Conservation (phyloP, 768 basidiomycete genomes). For the Phaeotremella skinneri region DNA sequence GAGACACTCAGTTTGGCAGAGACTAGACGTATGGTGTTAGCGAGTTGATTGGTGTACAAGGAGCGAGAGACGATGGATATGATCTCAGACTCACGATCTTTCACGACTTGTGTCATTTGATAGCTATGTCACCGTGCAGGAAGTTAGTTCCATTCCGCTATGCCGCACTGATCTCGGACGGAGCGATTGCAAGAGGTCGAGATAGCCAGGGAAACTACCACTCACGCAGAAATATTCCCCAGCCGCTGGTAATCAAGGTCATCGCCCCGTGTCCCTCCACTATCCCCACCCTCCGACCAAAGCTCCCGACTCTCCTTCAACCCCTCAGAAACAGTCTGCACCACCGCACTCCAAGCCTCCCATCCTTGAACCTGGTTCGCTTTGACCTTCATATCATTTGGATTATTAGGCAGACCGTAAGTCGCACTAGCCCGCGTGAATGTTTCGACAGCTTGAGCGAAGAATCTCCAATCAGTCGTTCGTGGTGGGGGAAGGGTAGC, state of each 20-base stretch:
- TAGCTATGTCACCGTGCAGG: not conserved
- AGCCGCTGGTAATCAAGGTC: not conserved
- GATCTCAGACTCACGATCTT: slow-evolving; percentile 1
- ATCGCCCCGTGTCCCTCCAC: not conserved
- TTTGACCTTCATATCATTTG: not conserved
- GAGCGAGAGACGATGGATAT: not conserved
- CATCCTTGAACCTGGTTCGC: not conserved
- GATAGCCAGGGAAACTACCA: too few relatives aligned
- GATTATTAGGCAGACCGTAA: not conserved
- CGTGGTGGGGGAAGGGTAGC: not conserved
- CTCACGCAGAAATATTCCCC: not conserved
- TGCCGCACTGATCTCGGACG: too few relatives aligned
- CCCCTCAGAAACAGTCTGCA: not conserved
- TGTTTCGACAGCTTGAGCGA: not conserved
- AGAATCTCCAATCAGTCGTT: not conserved
- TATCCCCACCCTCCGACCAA: not conserved
- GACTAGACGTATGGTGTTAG: too few relatives aligned
- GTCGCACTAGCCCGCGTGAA: not conserved
- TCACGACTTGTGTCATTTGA: not conserved
- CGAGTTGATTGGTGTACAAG: too few relatives aligned
- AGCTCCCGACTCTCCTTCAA: not conserved
- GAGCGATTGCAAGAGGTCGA: too few relatives aligned
- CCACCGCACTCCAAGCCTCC: slow-evolving; percentile 1
- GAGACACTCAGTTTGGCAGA: not conserved
- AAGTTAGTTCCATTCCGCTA: too few relatives aligned